Evolutionary conservation across 371 early-diverging fungal species (phyloP), one percentile per base, ranked within the genome.

Genomic region (Mortierella sp.): DNA sequence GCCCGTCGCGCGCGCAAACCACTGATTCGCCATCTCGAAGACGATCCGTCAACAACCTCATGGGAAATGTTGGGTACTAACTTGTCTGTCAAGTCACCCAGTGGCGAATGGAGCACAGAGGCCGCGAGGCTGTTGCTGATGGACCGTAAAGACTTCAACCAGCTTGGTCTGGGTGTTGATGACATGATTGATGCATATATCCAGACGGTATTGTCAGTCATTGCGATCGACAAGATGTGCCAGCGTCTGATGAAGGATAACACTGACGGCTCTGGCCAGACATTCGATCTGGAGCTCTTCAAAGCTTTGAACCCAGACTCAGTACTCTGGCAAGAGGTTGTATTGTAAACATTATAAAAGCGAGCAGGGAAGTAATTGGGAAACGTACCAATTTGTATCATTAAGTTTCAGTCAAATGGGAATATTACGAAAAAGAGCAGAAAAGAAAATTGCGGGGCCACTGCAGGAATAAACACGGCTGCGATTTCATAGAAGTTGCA

Each of bases 51-150:
- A 19, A 85, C 83, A 7, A 88, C 92, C 0, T 93, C 96, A 5
- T 97, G 97, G 97, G 96, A 96, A 69, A 97, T 97, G 96, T 89
- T 97, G 19, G 97, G 97, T 10, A 97, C 97, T 9, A 97, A 97
- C 74, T 83, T 97, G 45, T 92, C 93, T 8, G 92, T 96, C 76
- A 96, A 96, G 83, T 58, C 88, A 19, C 88, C 90, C 1, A 92
- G 94, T 66, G 91, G 90, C 11, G 85, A 87, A n/a, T 97, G 95
- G 96, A 92, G 94, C 5, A 95, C 96, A 1, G 96, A 97, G 74
- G 89, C 96, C 5, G 92, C 94, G 68, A 87, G 96, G 15, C 81
- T 97, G 48, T 84, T 95, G 61, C 87, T 96, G 28, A 96, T 97
- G 96, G 97, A 97, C 79, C 91, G 96, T 67, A 96, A 96, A 72